phyloP scores from a whole-genome alignment of 2,329 filamentous ascomycete genomes.

The Pseudogymnoascus sp. region DNA sequence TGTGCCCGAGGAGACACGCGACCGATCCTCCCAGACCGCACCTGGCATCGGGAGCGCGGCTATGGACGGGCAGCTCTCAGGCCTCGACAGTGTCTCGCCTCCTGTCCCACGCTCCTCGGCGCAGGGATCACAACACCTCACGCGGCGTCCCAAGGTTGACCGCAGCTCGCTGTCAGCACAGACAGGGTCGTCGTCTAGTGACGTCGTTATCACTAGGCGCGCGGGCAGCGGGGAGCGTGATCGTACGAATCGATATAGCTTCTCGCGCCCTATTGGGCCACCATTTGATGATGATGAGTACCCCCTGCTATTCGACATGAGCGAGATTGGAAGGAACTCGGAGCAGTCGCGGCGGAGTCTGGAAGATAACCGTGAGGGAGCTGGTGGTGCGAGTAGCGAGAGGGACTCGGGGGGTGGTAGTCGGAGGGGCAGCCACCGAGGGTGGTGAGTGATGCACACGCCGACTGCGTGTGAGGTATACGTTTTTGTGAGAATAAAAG shows the following conservation, averaged over 20 bases:
- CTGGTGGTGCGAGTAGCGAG: conserved; percentile 16
- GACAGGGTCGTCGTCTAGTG: conserved; percentile 29
- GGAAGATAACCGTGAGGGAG: conserved; percentile 40
- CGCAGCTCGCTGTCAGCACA: conserved; percentile 14
- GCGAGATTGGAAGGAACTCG: conserved; percentile 52
- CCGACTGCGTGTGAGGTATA: neutral
- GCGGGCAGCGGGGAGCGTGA: conserved; percentile 30
- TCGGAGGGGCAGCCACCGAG: conserved; percentile 25
- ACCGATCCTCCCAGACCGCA: conserved; percentile 28
- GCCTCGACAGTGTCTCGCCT: neutral
- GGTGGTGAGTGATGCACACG: conserved; percentile 17
- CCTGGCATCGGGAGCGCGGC: neutral
- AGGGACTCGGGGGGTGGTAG: conserved; percentile 27
- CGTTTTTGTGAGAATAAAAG: neutral
- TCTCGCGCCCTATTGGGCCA: conserved; percentile 34
- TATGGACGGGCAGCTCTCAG: neutral
- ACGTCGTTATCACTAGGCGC: conserved; percentile 21
- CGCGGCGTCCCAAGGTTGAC: conserved; percentile 24
- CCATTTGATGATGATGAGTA: conserved; percentile 49
- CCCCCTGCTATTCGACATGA: conserved; percentile 65
- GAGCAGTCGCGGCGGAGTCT: conserved; percentile 45
- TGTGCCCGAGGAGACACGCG: conserved; percentile 31
- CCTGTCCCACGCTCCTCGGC: neutral
- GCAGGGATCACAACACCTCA: neutral
- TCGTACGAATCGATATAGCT: conserved; percentile 35